phyloP scores from a whole-genome alignment of 371 early-diverging fungal genomes.

The Lichtheimia hyalospora region DNA sequence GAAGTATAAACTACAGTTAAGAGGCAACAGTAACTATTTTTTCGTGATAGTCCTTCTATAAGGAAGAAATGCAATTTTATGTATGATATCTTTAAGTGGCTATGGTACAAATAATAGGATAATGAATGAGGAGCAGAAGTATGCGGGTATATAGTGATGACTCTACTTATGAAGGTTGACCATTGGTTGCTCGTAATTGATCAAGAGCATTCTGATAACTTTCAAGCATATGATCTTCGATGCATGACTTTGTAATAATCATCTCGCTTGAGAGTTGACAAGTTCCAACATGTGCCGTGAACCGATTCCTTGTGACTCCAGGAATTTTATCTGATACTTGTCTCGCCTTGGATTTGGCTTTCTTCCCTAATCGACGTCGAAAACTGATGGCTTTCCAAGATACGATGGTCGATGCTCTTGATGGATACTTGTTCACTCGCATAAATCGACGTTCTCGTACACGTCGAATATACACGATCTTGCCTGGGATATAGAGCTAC shows the following conservation, averaged over 20 bases:
- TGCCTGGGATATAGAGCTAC: slow-evolving; percentile 45
- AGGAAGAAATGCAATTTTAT: too few species aligned
- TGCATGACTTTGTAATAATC: slow-evolving; percentile 37
- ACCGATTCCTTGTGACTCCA: slow-evolving; percentile 17
- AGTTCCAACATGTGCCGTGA: slow-evolving; percentile 18
- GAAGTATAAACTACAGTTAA: too few species aligned
- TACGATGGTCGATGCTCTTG: slow-evolving; percentile 11
- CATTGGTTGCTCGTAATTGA: slow-evolving; percentile 16
- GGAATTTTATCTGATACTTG: slow-evolving; percentile 25
- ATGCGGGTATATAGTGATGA: too few species aligned
- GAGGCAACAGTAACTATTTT: too few species aligned
- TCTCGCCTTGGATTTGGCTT: slow-evolving; percentile 15
- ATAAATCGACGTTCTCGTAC: slow-evolving; percentile 16
- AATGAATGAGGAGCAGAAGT: too few species aligned
- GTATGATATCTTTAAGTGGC: too few species aligned
- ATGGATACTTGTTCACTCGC: slow-evolving; percentile 2
- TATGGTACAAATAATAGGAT: too few species aligned
- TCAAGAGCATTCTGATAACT: slow-evolving; percentile 33
- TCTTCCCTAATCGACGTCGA: slow-evolving; percentile 11
- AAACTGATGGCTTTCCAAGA: slow-evolving; percentile 3
- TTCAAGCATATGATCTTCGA: slow-evolving; percentile 42
- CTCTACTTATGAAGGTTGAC: slow-evolving; percentile 9
- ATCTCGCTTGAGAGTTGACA: slow-evolving; percentile 33
- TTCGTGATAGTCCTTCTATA: too few species aligned
- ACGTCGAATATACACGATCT: slow-evolving; percentile 34